Percentiles rank a stretch among this genome's conserved stretches.
Evolutionary conservation across 495 filamentous ascomycete species (phyloP).

Genomic region (Letharia columbiana): DNA sequence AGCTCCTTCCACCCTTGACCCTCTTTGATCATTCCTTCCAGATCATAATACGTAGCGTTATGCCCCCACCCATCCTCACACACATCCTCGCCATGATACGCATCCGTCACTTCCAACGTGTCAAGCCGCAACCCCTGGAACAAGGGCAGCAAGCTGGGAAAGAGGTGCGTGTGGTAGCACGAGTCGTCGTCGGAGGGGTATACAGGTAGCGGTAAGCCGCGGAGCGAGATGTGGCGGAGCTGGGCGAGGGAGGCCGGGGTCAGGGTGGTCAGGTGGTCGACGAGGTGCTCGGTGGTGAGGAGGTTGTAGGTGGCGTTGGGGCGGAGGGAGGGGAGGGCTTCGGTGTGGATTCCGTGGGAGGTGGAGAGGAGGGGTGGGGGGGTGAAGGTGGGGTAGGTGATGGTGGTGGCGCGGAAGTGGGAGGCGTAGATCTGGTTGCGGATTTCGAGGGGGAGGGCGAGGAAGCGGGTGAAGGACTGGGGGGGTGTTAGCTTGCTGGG

Average conservation of each 20-base stretch:
- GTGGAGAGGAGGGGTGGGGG: background rate
- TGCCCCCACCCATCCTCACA: background rate
- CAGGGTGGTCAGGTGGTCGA: background rate
- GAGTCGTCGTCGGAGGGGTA: background rate
- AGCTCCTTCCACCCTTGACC: background rate
- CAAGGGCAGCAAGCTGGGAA: background rate
- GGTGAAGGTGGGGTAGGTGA: background rate
- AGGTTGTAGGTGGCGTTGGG: background rate
- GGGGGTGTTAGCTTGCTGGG: background rate
- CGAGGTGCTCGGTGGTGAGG: background rate
- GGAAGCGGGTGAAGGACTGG: background rate
- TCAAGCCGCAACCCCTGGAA: background rate
- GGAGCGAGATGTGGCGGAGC: background rate
- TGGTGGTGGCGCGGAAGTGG: background rate
- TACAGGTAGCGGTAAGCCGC: background rate
- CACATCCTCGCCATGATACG: background rate
- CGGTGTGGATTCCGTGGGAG: background rate
- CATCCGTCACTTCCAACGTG: background rate
- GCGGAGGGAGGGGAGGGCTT: background rate
- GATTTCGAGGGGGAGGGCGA: constrained; percentile 2
- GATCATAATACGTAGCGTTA: background rate
- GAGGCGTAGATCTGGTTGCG: constrained; percentile 9
- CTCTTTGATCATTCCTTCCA: background rate
- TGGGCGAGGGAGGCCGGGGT: background rate
- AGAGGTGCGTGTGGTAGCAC: background rate